Evolutionary conservation across 2,329 filamentous ascomycete species (phyloP), one percentile per base, ranked within the genome.

Genomic region (Alternaria solani): DNA sequence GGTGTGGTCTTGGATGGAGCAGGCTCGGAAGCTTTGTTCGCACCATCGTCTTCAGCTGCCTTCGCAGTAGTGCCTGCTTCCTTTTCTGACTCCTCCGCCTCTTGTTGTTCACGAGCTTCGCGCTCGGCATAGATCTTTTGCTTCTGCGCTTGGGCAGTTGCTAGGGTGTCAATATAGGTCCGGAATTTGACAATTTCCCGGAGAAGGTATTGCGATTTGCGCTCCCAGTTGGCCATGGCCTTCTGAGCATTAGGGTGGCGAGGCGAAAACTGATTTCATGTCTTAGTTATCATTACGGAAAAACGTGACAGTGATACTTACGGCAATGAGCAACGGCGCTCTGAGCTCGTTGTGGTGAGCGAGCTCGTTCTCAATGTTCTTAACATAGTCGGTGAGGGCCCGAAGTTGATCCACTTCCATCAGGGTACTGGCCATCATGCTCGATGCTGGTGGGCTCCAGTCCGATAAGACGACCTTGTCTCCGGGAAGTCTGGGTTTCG

Each of bases 201-300:
- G 12, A 98, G 84, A 41, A 99, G 82, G 75, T 98, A 97, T 30
- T 92, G 90, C 57, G 92, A 96, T 82, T 98, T 98, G 74, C 91
- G 89, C 82, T 99, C 94, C 94, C 95, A 99, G 79, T 99, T 99
- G 20, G 89, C 86, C 91, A 98, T 94, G 16, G 94, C 93, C 79
- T 91, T 94, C 63, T 83, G 83, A 16, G 89, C 87, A 72, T 98
- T 98, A 38, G 88, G 85, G 62, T 94, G 91, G 30, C 93, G 88
- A 3, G 93, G 91, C 14, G 92, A 93, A 76, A 96, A 98, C 85
- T 87, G 11, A 41, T 20, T 1, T n/a, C 1, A 2, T 38, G 38
- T 7, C 39, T 75, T 54, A 75, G 70, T 53, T 39, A 36, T 23
- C 16, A 36, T 36, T 39, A 34, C 9, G 9, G 28, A 8, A 6